These are phyloP conservation scores for Aschersonia sp. DNA, from an alignment of 2,329 filamentous ascomycete species.

Conservation along the genomic window DNA sequence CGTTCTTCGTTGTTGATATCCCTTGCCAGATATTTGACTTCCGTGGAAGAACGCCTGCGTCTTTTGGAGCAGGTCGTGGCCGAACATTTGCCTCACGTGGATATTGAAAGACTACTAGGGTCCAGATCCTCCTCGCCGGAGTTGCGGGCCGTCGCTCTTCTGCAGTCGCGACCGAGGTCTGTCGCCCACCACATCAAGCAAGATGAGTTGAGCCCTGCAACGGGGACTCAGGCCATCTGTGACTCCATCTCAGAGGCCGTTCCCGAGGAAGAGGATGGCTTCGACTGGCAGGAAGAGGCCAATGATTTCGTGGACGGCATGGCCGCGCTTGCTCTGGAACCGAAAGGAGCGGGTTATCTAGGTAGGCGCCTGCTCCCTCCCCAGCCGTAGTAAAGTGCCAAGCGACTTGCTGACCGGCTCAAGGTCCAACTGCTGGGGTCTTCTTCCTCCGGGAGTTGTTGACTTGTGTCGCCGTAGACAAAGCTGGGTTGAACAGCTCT, in stretches of 20 bases:
- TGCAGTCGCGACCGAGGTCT: not conserved
- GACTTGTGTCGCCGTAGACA: conserved; percentile 9
- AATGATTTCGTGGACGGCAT: conserved; percentile 19
- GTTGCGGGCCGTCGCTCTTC: too few relatives aligned
- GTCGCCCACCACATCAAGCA: not conserved
- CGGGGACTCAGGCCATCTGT: not conserved
- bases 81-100: conserved; percentile 2
- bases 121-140: too few relatives aligned
- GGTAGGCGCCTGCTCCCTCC: conserved; percentile 3
- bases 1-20: not conserved
- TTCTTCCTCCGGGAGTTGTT: conserved; percentile 15
- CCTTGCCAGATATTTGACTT: conserved; percentile 9
- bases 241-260: conserved; percentile 13
- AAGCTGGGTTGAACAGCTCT: not conserved
- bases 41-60: conserved; percentile 2
- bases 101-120: conserved; percentile 1
- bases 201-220: not conserved
- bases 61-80: conserved; percentile 2
- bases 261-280: conserved; percentile 15
- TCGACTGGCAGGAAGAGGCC: conserved; percentile 18
- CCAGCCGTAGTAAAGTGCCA: not conserved
- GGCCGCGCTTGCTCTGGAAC: conserved; percentile 20
- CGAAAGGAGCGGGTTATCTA: conserved; percentile 18
- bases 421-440: conserved; percentile 14
- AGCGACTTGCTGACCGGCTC: not conserved